A percentile compares a stretch with the other conserved stretches of the same genome.
Conservation (phyloP, 1,284 basidiomycete species). For the Cryptococcus hybrid region DNA sequence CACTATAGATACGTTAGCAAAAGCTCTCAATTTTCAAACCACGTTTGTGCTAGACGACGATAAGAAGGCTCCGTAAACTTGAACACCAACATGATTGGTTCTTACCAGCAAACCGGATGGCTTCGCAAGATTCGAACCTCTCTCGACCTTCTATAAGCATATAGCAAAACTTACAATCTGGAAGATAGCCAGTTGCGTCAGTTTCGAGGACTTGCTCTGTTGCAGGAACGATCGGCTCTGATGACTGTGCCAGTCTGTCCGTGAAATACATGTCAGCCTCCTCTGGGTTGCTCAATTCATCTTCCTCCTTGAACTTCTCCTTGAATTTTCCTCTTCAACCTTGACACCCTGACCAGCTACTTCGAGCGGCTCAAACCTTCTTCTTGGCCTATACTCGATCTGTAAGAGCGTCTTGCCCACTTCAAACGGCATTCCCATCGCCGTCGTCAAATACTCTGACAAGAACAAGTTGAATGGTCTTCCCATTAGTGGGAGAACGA, state of each 20-base stretch:
- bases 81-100: not conserved
- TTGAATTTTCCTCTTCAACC: constrained; percentile 1
- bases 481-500: constrained; percentile 33
- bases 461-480: constrained; percentile 43
- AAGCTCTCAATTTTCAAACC: no score
- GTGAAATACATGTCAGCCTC: constrained; percentile 57
- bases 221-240: constrained; percentile 28
- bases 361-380: constrained; percentile 45
- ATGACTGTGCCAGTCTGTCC: constrained; percentile 45
- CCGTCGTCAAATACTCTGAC: constrained; percentile 71
- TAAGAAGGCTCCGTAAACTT: not conserved
- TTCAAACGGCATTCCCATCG: constrained; percentile 94
- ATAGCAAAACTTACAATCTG: constrained; percentile 33
- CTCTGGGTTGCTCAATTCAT: constrained; percentile 50
- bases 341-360: no score
- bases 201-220: constrained; percentile 15
- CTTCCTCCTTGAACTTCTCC: not conserved
- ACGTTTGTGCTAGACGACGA: not conserved
- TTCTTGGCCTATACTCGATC: constrained; percentile 88
- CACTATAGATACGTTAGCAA: constrained; percentile 14
- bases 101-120: no score
- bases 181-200: constrained; percentile 69
- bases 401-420: constrained; percentile 95
- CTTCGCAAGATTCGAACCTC: no score
- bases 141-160: not conserved